These are phyloP conservation scores for Neonectria sp. DNA, from an alignment of 2,329 filamentous ascomycete species.

Conservation along the genomic window DNA sequence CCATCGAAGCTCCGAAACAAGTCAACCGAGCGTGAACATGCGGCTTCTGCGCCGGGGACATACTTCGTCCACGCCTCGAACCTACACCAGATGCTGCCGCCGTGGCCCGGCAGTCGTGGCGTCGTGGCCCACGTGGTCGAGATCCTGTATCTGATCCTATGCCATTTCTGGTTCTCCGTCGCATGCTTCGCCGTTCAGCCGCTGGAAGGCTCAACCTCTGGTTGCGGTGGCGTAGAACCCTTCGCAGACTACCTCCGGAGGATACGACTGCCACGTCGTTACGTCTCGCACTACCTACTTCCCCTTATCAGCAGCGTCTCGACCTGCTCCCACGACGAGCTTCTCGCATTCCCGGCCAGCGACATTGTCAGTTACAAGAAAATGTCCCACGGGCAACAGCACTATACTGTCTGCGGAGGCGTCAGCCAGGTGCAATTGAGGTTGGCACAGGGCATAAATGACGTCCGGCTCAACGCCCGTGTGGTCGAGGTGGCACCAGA, in stretches of 20 bases:
- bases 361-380: conserved; percentile 68
- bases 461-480: conserved; percentile 57
- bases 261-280: conserved; percentile 64
- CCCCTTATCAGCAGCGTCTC: conserved; percentile 69
- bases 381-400: conserved; percentile 61
- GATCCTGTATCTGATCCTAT: conserved; percentile 60
- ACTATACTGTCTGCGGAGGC: conserved; percentile 66
- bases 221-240: conserved; percentile 54
- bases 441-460: conserved; percentile 56
- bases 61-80: conserved; percentile 71
- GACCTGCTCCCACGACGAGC: conserved; percentile 66
- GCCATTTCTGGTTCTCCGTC: conserved; percentile 68
- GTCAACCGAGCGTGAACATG: conserved; percentile 14
- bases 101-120: conserved; percentile 55
- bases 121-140: conserved; percentile 60
- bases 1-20: conserved; percentile 17
- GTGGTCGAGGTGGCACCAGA: conserved; percentile 54
- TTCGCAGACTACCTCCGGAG: conserved; percentile 65
- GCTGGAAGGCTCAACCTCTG: background rate
- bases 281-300: conserved; percentile 65
- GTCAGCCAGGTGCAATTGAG: conserved; percentile 65
- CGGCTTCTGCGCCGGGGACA: conserved; percentile 47
- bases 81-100: conserved; percentile 63
- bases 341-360: conserved; percentile 67
- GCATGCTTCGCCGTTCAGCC: conserved; percentile 66